Percentiles rank a stretch among this genome's conserved stretches.
phyloP scores from a whole-genome alignment of 2,329 filamentous ascomycete genomes.

The Alternaria arbusti region DNA sequence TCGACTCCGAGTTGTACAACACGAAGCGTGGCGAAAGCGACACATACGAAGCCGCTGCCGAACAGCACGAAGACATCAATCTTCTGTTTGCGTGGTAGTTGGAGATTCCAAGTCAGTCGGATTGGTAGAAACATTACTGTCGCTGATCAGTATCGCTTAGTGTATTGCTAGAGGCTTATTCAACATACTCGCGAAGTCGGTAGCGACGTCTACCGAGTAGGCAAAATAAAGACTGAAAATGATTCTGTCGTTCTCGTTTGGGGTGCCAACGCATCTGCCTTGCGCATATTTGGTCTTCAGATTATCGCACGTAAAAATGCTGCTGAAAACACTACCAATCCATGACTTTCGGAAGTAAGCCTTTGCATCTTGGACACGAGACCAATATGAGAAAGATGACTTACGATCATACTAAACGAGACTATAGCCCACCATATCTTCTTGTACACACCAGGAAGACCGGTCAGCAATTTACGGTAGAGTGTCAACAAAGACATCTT shows the following conservation, averaged over 20 bases:
- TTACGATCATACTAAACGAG: conserved; percentile 27
- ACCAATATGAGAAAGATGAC: background rate
- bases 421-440: conserved; percentile 48
- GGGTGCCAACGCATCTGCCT: conserved; percentile 29
- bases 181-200: conserved; percentile 41
- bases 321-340: conserved; percentile 42
- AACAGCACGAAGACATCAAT: conserved; percentile 38
- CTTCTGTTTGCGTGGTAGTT: conserved; percentile 42
- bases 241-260: conserved; percentile 15
- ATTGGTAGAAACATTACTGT: conserved; percentile 47
- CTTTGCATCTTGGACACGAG: too few species aligned
- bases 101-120: conserved; percentile 46
- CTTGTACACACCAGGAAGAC: conserved; percentile 34
- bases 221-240: conserved; percentile 43
- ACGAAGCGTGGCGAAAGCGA: conserved; percentile 28
- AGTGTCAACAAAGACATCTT: conserved; percentile 38
- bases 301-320: conserved; percentile 45
- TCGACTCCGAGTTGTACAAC: conserved; percentile 41
- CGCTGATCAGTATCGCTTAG: background rate
- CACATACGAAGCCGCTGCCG: conserved; percentile 23
- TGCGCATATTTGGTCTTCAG: conserved; percentile 47
- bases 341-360: conserved; percentile 6
- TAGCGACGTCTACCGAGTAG: conserved; percentile 43
- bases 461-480: conserved; percentile 39
- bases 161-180: too few species aligned